phyloP scores from a whole-genome alignment of 2,329 filamentous ascomycete genomes.

The Penicillium polonicum region DNA sequence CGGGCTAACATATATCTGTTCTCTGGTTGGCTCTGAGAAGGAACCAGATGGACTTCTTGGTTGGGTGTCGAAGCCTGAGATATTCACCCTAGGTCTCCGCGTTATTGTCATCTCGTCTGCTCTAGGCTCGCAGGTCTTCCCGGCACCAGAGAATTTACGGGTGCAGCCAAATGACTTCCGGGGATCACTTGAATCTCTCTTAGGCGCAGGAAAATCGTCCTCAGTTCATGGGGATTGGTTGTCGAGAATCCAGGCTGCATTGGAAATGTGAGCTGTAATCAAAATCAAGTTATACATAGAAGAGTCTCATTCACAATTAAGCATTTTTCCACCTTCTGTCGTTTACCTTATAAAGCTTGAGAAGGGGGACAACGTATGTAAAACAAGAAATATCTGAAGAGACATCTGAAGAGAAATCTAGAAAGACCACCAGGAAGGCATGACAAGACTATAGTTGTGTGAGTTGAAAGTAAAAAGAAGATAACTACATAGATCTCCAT shows the following conservation, averaged over 20 bases:
- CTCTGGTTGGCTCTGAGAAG: conserved; percentile 27
- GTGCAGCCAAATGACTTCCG: conserved; percentile 18
- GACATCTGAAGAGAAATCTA: too few relatives aligned
- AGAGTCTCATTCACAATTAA: too few relatives aligned
- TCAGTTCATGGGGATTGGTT: conserved; percentile 37
- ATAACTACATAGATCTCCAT: too few relatives aligned
- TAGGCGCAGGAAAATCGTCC: conserved; percentile 22
- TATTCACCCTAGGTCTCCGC: conserved; percentile 54
- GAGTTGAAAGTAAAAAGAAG: too few relatives aligned
- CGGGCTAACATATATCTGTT: conserved; percentile 30
- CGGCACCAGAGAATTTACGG: conserved; percentile 17
- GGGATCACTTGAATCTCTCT: conserved; percentile 27
- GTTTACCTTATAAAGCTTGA: too few relatives aligned
- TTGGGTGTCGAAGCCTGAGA: conserved; percentile 67
- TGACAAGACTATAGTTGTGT: too few relatives aligned
- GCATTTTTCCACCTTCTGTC: too few relatives aligned
- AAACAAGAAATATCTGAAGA: too few relatives aligned
- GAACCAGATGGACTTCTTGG: conserved; percentile 65
- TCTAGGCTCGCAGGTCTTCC: conserved; percentile 27
- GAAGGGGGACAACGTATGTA: too few relatives aligned
- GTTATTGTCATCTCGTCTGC: conserved; percentile 40
- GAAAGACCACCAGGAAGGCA: too few relatives aligned
- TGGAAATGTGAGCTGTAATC: conserved; percentile 9
- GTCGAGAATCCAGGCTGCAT: conserved; percentile 27
- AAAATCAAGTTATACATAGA: background rate